Conservation (phyloP, 108 stramenopile species). For the Chaetoceros muelleri region DNA sequence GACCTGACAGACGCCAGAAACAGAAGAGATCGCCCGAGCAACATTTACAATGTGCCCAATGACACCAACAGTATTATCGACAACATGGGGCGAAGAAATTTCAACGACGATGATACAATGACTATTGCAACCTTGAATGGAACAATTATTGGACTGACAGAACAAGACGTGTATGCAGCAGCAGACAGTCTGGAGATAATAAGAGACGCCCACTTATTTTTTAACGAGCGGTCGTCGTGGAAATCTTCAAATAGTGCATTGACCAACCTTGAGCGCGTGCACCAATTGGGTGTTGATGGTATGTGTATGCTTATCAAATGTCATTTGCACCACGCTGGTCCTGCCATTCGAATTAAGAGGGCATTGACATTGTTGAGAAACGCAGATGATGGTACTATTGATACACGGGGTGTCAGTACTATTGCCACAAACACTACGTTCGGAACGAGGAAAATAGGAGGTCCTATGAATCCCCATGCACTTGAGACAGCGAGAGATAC, state of each 20-base stretch:
- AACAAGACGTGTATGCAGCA: slow-evolving; percentile 80
- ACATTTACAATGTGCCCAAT: background rate
- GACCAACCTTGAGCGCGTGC: slow-evolving; percentile 51
- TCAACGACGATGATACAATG: slow-evolving; percentile 10
- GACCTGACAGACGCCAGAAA: slow-evolving; percentile 34
- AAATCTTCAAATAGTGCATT: slow-evolving; percentile 38
- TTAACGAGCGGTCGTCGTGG: slow-evolving; percentile 52
- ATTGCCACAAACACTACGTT: background rate
- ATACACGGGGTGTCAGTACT: background rate
- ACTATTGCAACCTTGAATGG: background rate
- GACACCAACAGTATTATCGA: background rate
- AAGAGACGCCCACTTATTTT: slow-evolving; percentile 71
- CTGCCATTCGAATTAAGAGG: slow-evolving; percentile 59
- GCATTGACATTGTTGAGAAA: slow-evolving; percentile 7
- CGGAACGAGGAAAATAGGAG: slow-evolving; percentile 21
- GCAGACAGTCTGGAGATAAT: slow-evolving; percentile 81
- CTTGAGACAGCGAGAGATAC: slow-evolving; percentile 64
- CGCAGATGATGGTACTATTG: background rate
- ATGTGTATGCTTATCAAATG: slow-evolving; percentile 60
- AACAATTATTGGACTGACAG: slow-evolving; percentile 27
- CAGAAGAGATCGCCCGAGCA: background rate
- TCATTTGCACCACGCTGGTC: slow-evolving; percentile 59
- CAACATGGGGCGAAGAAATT: background rate
- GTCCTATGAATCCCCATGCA: slow-evolving; percentile 24
- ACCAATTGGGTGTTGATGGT: slow-evolving; percentile 56